Conservation (phyloP, 345 rosid genomes). For the Nasturtium officinale region DNA sequence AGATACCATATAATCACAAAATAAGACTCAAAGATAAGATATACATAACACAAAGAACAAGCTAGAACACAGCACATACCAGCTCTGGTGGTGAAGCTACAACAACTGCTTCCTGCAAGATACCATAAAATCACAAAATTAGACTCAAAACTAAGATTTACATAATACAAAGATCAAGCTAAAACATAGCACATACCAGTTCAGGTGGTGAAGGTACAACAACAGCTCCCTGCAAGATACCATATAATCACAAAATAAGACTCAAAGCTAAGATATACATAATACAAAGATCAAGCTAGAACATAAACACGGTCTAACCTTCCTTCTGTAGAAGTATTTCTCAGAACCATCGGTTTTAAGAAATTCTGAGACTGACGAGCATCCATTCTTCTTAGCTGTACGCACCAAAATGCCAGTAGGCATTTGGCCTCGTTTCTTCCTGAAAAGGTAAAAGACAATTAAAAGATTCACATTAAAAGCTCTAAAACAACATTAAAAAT, state of each 20-base stretch:
- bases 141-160: constrained; percentile 3
- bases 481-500: neutral
- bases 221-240: constrained; percentile 43
- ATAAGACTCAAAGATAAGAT: neutral
- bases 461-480: neutral
- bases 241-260: constrained; percentile 25
- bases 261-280: constrained; percentile 1
- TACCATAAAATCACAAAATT: constrained; percentile 29
- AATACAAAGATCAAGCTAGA: constrained; percentile 39
- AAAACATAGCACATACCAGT: neutral
- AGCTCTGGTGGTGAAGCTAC: too few relatives aligned
- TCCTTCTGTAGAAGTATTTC: constrained; percentile 31
- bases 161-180: constrained; percentile 40
- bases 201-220: too few relatives aligned
- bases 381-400: constrained; percentile 68
- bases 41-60: too few relatives aligned
- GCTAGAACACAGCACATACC: too few relatives aligned
- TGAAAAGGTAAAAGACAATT: constrained; percentile 21
- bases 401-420: constrained; percentile 74
- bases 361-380: constrained; percentile 71
- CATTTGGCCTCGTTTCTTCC: constrained; percentile 73
- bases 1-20: neutral
- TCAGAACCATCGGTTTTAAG: constrained; percentile 52
- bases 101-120: constrained; percentile 39
- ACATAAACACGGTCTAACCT: constrained; percentile 36